Evolutionary conservation across 495 filamentous ascomycete genomes (phyloP).

Genomic region (Daldinia caldariorum): DNA sequence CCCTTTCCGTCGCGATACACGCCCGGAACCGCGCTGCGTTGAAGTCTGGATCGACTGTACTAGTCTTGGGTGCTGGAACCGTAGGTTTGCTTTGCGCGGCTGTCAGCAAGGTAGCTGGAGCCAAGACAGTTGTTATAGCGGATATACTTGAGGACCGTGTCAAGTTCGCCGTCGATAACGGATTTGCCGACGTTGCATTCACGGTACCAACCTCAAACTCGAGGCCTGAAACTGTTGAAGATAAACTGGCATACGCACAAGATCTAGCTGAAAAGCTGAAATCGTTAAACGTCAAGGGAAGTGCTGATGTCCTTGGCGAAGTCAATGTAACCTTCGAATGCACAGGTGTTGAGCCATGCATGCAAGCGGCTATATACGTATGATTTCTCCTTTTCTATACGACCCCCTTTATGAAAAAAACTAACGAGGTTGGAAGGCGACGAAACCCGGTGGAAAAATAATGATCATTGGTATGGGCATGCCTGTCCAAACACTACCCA

Average conservation of each 20-base stretch:
- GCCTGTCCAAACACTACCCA: slow-evolving; percentile 85
- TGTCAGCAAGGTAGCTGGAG: slow-evolving; percentile 66
- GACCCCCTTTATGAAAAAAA: not conserved
- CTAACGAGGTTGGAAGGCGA: slow-evolving; percentile 56
- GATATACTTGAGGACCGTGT: slow-evolving; percentile 81
- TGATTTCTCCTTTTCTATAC: slow-evolving; percentile 27
- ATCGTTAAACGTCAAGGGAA: slow-evolving; percentile 48
- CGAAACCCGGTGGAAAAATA: slow-evolving; percentile 79
- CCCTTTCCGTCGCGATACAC: slow-evolving; percentile 82
- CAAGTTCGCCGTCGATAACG: slow-evolving; percentile 73
- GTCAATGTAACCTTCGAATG: slow-evolving; percentile 90
- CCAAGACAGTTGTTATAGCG: slow-evolving; percentile 72
- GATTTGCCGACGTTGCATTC: slow-evolving; percentile 70
- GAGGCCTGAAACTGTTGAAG: slow-evolving; percentile 63
- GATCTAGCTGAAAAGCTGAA: slow-evolving; percentile 66
- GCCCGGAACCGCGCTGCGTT: slow-evolving; percentile 71
- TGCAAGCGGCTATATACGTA: slow-evolving; percentile 89
- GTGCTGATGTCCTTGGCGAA: slow-evolving; percentile 57
- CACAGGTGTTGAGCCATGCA: slow-evolving; percentile 86
- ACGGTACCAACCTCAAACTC: slow-evolving; percentile 64
- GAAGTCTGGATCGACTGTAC: slow-evolving; percentile 61
- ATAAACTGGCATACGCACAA: slow-evolving; percentile 69
- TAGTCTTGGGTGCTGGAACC: slow-evolving; percentile 84
- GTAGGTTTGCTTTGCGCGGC: slow-evolving; percentile 82
- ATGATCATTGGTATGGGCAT: slow-evolving; percentile 96